Base-by-base conservation (phyloP, 495 filamentous ascomycete species). In the Emericellopsis terricola region DNA sequence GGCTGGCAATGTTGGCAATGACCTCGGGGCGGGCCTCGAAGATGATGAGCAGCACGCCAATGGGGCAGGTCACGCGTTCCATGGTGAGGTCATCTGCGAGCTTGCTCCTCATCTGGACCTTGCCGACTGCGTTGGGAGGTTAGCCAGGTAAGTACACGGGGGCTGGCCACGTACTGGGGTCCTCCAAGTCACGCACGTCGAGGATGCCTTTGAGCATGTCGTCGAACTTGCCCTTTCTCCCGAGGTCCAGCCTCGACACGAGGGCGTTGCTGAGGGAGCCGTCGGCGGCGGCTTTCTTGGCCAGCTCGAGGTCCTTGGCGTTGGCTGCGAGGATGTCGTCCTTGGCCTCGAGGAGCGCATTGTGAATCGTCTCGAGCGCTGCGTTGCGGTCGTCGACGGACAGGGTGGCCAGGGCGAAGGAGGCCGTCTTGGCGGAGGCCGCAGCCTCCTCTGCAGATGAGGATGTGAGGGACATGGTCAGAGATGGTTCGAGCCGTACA, bases 11-110 rank as follows among this genome's bases (percentile, higher is more conserved):
- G 48, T 99, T 99, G 28, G 91, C 89, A 51, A 99, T 99, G 37
- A 99, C 91, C 52, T 99, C 89, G 7, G 89, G 89, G 19, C 89
- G 79, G 15, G 91, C 91, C 56, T 97, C 89, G 47, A 97, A 97
- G 39, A 97, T 96, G 43, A 96, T 92, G 31, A 97, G 64, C 16
- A 99, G 69, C 15, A 94, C 86, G 31, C 89, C 89, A 42, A 99
- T 96, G 2, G 89, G 89, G 47, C 82, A 94, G 18, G 81, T 80
- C 15, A 92, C 73, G 46, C 83, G 73, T 48, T 92, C 78, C 26
- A 96, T 67, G 18, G 72, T 68, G 28, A 99, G 66, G 17, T 73
- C 81, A 43, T 93, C 79, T 53, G 96, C 89, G n/a, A 99, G 66
- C 16, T 71, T 68, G 23, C 84, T 99, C 36, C 76, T 73, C 38